Conservation (phyloP, 73 alveolate genomes). For the Symbiodinium natans region DNA sequence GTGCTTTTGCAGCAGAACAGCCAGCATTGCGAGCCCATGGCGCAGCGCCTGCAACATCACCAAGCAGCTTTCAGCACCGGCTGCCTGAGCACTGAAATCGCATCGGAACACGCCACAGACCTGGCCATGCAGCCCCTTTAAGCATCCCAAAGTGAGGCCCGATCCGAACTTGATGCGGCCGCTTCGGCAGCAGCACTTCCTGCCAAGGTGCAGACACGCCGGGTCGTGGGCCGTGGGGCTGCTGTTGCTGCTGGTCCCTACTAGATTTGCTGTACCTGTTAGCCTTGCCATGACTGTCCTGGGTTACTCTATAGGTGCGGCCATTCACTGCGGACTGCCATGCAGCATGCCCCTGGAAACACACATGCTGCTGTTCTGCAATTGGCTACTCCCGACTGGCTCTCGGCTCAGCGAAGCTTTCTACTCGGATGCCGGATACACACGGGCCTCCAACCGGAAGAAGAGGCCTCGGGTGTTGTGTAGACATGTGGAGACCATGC, state of each 20-base stretch:
- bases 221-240: too few relatives aligned
- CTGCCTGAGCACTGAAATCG: conserved; percentile 9
- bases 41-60: not conserved
- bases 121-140: too few relatives aligned
- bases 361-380: not conserved
- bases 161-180: conserved; percentile 52
- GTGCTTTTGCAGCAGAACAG: not conserved
- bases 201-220: too few relatives aligned
- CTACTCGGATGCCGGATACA: too few relatives aligned
- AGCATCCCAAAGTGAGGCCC: too few relatives aligned
- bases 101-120: not conserved
- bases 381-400: not conserved
- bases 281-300: too few relatives aligned
- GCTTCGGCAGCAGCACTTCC: conserved; percentile 87
- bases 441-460: conserved; percentile 87
- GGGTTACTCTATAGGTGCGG: too few relatives aligned
- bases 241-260: too few relatives aligned
- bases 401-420: too few relatives aligned
- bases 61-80: conserved; percentile 81
- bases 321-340: not conserved
- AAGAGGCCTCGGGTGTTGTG: conserved; percentile 39
- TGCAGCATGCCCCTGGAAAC: not conserved
- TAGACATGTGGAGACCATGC: not conserved
- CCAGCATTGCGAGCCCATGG: not conserved
- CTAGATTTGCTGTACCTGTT: too few relatives aligned